Base-by-base conservation (phyloP, 768 basidiomycete species). In the Phanerochaete carnosa region DNA sequence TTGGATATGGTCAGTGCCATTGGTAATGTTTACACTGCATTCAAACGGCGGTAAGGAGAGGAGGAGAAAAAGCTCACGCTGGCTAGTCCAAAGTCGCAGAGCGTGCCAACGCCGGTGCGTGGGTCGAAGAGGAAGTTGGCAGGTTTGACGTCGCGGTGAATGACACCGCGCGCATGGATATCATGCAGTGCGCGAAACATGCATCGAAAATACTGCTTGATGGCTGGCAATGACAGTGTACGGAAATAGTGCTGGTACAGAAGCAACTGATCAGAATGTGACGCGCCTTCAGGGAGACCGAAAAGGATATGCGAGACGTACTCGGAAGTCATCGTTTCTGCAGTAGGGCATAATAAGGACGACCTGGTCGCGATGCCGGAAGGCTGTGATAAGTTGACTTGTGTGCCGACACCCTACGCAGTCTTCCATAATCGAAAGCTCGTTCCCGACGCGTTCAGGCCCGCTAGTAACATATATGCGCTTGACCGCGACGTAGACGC, bases 71-170 rank as follows among this genome's bases (percentile, higher is more conserved):
- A 39, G 59, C 90, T 66, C 73, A 95, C 95, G 68, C 93, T 94
- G 9, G 97, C 97, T 3, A 99, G 81, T 22, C 97, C 97, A 70
- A 98, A 97, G 73, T 98, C 97, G 65, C 93, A 94, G 8, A 99
- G 76, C 0, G 90, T 90, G 25, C 97, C 97, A 13, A 86, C 78
- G 11, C 90, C 89, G 7, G 88, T 89, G 37, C 80, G 83, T 37
- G 92, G 88, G 72, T 98, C 93, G 72, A 89, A 98, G 35, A 98
- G 80, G 72, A 98, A 98, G 73, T 98, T 98, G 61, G 95, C 96
- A 23, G 96, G 95, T 71, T 98, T 98, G 67, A 98, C 92, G 73
- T 98, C 96, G 47, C 96, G 92, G 72, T 98, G 96, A 55, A 98
- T 92, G 67, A 98, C 89, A 5, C 84, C 84, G 56, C 94, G 81